Percentiles rank a stretch among this genome's conserved stretches.
These are phyloP conservation scores for Waltiozyma sp. DNA, from an alignment of 1,139 yeast genomes.

Conservation along the genomic window DNA sequence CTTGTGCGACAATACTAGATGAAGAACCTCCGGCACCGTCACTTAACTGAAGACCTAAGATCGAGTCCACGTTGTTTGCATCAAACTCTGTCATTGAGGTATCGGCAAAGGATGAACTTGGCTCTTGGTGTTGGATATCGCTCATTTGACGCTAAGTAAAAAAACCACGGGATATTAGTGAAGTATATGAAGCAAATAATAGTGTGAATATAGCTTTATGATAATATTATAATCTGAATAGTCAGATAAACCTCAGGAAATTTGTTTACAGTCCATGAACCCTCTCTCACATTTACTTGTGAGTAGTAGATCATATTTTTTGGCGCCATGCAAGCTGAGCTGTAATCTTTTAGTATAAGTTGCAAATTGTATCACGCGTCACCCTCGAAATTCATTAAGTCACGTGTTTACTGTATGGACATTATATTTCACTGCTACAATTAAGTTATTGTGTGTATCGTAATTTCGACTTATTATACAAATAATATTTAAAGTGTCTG, in stretches of 20 bases:
- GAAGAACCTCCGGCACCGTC: slow-evolving; percentile 5
- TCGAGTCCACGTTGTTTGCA: slow-evolving; percentile 3
- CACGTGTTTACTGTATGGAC: not conserved
- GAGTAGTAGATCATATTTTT: not conserved
- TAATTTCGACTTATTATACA: no score
- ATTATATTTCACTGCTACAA: no score
- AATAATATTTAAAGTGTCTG: no score
- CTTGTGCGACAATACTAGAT: not conserved
- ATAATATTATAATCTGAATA: no score
- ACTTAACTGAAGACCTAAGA: slow-evolving; percentile 6
- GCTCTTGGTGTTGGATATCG: not conserved
- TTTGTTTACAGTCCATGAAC: no score
- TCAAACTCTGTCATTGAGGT: not conserved
- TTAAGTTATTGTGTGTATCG: no score
- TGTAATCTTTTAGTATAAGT: no score
- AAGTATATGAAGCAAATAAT: no score
- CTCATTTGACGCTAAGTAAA: not conserved
- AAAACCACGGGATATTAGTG: not conserved
- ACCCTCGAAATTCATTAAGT: not conserved
- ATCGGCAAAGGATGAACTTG: not conserved
- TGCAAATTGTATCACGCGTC: not conserved
- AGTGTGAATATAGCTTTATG: no score
- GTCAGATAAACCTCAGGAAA: no score
- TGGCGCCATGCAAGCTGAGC: no score
- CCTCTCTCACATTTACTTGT: no score